Base-by-base conservation (phyloP, 805 yeast species). In the Candida taoyuanica region DNA sequence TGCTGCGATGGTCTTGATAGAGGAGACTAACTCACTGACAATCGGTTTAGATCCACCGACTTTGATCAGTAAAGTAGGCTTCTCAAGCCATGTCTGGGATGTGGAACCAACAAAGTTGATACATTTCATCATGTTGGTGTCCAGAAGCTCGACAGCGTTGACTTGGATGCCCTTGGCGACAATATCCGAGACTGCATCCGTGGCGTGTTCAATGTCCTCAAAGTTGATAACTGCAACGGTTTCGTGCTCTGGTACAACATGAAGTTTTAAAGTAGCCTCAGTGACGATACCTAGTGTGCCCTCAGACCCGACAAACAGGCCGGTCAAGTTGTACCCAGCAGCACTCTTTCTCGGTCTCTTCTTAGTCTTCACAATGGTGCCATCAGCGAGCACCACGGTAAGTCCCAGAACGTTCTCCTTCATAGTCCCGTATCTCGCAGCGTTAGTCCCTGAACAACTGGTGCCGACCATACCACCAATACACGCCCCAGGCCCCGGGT, bases 251-350 rank as follows among this genome's bases (percentile, higher is more conserved):
- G 91, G 91, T 42, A 70, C 73, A 14, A 78, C 83, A 47, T 81
- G 78, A 33, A 84, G 62, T 50, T 76, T 81, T 33, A 84, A 64
- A 0, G 91, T 83, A 3, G 85, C 85, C 49, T 84, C 89, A 3
- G 88, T 84, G 21, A 84, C 76, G 14, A 85, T 70, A 3, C 93
- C 94, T 38, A 85, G 59, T 0, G 94, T 84, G 7, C 94, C 93
- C 51, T 85, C 93, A 31, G 82, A 70, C 0, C 94, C 93, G 36
- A 80, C 66, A 53, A 84, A 81, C 42, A 84, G 58, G n/a, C 82
- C 80, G 34, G 84, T 85, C 55, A 84, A 64, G 50, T 82, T 83
- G 55, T 84, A 84, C 11, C 94, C 94, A 7, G 91, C 89, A 45
- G 85, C 71, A 2, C 88, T 74, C 50, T 85, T 84, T 51, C 85